These are phyloP conservation scores for Sphagnum fallax DNA, from an alignment of 228 moss, liverwort and hornwort species.

Conservation along the genomic window DNA sequence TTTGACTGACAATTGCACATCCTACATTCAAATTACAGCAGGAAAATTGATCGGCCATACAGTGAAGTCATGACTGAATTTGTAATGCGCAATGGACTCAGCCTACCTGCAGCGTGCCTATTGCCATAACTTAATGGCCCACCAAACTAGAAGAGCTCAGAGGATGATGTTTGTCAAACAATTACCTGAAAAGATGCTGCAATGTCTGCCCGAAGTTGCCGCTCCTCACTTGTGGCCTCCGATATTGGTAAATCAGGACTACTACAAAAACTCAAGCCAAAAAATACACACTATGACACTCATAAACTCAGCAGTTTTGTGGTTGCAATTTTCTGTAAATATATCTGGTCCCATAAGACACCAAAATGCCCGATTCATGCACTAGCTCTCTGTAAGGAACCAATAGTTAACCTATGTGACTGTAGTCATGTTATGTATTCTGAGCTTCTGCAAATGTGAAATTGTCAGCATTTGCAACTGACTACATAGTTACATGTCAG, in stretches of 20 bases:
- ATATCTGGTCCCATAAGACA: too few relatives aligned
- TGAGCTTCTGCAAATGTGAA: background rate
- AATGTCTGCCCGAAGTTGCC: slow-evolving; percentile 74
- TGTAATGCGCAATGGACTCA: background rate
- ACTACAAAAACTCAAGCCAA: slow-evolving; percentile 25
- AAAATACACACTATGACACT: background rate
- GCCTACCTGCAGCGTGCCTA: background rate
- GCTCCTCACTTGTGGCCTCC: slow-evolving; percentile 57
- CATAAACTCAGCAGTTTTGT: too few relatives aligned
- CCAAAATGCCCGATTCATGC: too few relatives aligned
- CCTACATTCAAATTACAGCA: too few relatives aligned
- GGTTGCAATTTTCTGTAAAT: too few relatives aligned
- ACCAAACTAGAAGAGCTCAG: background rate
- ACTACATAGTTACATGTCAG: too few relatives aligned
- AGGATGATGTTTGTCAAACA: background rate
- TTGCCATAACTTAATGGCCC: background rate
- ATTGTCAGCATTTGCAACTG: background rate
- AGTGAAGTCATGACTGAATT: background rate
- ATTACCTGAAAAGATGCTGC: slow-evolving; percentile 98
- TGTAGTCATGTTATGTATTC: too few relatives aligned
- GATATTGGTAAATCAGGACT: slow-evolving; percentile 57
- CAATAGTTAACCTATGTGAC: too few relatives aligned
- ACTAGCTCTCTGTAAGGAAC: too few relatives aligned
- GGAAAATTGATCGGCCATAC: background rate
- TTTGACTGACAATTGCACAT: too few relatives aligned